Evolutionary conservation across 495 filamentous ascomycete species (phyloP).

Genomic region (Lasiosphaeriaceae sp.): DNA sequence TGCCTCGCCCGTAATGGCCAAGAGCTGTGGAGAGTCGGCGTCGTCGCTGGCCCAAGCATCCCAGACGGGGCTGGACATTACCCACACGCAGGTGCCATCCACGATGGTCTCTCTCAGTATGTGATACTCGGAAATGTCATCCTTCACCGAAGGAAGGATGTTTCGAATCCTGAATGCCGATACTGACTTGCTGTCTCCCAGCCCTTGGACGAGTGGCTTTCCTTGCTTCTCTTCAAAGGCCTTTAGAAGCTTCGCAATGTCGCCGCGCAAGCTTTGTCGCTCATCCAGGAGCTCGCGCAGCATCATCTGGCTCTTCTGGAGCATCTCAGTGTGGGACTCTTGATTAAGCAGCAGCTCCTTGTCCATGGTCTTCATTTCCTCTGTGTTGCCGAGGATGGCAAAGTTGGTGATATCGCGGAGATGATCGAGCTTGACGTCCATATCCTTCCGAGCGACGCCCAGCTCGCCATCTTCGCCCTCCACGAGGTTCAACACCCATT

Average conservation of each 20-base stretch:
- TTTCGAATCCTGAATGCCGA: neutral
- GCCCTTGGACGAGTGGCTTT: neutral
- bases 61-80: neutral
- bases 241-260: neutral
- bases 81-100: neutral
- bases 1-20: neutral
- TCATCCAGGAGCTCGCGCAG: neutral
- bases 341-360: neutral
- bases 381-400: neutral
- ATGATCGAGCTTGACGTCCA: neutral
- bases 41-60: neutral
- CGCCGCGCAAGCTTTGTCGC: neutral
- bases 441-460: neutral
- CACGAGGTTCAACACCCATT: neutral
- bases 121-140: neutral
- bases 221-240: neutral
- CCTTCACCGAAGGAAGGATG: neutral
- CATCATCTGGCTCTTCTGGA: neutral
- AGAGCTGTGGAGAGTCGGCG: neutral
- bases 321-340: neutral
- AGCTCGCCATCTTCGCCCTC: neutral
- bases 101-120: neutral
- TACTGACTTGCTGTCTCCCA: neutral
- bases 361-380: neutral
- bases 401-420: neutral